These are phyloP conservation scores for Zanthoxylum bungeanum DNA, from an alignment of 345 rosid species.

Conservation along the genomic window DNA sequence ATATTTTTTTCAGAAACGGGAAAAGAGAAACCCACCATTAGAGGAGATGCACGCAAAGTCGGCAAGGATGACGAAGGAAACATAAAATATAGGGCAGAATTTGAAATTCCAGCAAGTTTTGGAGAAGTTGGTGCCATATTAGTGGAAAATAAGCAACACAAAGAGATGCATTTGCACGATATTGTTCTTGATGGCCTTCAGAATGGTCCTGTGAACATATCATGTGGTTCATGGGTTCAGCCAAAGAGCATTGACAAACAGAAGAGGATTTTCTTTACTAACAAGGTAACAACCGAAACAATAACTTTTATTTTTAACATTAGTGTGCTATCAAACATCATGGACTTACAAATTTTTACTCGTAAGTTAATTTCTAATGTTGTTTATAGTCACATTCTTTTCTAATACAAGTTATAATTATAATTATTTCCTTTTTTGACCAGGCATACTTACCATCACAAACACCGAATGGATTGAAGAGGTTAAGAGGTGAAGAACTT, in stretches of 20 bases:
- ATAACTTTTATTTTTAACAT: no score
- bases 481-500: no score
- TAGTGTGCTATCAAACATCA: no score
- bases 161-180: constrained; percentile 51
- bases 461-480: no score
- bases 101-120: constrained; percentile 44
- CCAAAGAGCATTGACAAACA: constrained; percentile 44
- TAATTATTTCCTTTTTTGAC: no score
- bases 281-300: no score
- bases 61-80: constrained; percentile 21
- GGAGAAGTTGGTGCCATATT: constrained; percentile 62
- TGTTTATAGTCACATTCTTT: no score
- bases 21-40: constrained; percentile 42
- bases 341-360: no score
- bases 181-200: constrained; percentile 45
- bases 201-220: constrained; percentile 30
- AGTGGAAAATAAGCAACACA: constrained; percentile 64
- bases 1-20: constrained; percentile 36
- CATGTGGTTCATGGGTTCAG: constrained; percentile 62
- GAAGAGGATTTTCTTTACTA: constrained; percentile 62
- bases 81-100: constrained; percentile 48
- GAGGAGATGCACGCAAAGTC: constrained; percentile 39
- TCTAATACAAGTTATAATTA: no score
- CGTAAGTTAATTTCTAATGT: no score
- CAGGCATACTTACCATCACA: no score